Evolutionary conservation across 1,284 basidiomycete species (phyloP), one percentile per base, ranked within the genome.

Genomic region (Clitocybe nebularis): DNA sequence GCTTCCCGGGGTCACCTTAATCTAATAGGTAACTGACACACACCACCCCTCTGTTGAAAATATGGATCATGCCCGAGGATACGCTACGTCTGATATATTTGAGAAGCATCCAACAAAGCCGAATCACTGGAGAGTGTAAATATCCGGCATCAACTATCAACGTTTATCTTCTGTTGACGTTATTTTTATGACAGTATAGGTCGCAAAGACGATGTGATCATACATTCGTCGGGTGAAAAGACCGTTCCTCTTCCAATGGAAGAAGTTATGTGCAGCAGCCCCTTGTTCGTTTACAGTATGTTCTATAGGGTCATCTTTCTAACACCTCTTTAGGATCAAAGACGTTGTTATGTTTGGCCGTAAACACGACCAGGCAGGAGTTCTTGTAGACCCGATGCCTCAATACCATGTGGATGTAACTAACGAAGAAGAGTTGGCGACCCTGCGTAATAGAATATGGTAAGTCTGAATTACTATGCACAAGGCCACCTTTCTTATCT

Each of bases 281-380:
- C 52, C 10, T 24, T 55, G 61, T 63, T 16, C 5, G 29, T 32
- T 14, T 38, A 43, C 59, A n/a, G n/a, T n/a, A n/a, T n/a, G n/a
- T n/a, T 19, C 4, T 19, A 38, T 28, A 22, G n/a, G 13, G 9
- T 11, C 9, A n/a, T 3, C 5, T 8, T 21, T 2, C 41, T 30
- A 1, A 29, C 6, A 8, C 21, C 32, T 11, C 46, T 40, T 21
- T 36, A 66, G 64, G 11, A 55, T 74, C 5, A 44, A 55, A 5
- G 63, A 56, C 0, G 57, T 56, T 5, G 41, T 71, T 22, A 57
- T 75, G 51, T 75, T 72, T 16, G 71, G 74, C 13, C 51, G 62
- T 1, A 63, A 55, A 9, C 63, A 58, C 8, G 56, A 61, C 16
- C 64, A 68, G 43, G 54, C 63, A 4, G 72, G 73, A 1, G 47